A percentile compares a stretch with the other conserved stretches of the same genome.
Conservation (phyloP, 805 yeast genomes). For the Barnettozyma wickerhamii region DNA sequence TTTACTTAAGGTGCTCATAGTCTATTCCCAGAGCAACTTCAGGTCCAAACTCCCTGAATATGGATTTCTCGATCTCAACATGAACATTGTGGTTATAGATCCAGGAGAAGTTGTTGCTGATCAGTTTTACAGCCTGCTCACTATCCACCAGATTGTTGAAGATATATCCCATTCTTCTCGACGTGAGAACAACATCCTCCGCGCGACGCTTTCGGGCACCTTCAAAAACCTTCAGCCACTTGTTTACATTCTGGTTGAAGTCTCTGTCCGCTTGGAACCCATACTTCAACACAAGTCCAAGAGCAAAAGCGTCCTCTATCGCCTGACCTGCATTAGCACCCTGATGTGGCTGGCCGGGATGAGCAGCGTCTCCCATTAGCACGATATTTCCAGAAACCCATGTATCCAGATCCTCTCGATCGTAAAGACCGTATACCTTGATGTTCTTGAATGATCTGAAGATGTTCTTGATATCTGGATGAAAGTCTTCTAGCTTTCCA, state of each 20-base stretch:
- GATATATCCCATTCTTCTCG: constrained; percentile 3
- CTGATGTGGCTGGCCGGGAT: constrained; percentile 3
- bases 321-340: constrained; percentile 3
- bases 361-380: constrained; percentile 1
- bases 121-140: not conserved
- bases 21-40: not conserved
- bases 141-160: constrained; percentile 1
- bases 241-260: not conserved
- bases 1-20: not conserved
- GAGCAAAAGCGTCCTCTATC: not conserved
- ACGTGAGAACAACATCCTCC: not conserved
- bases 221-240: constrained; percentile 1
- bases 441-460: not conserved
- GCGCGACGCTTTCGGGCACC: not conserved
- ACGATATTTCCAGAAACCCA: not conserved
- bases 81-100: not conserved
- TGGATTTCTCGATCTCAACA: not conserved
- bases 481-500: not conserved
- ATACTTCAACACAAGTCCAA: not conserved
- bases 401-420: not conserved
- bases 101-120: not conserved
- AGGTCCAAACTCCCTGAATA: not conserved
- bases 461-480: not conserved
- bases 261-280: not conserved
- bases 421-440: not conserved